Conservation (phyloP, 345 rosid genomes). For the thale cress (Arabidopsis thaliana) region DNA sequence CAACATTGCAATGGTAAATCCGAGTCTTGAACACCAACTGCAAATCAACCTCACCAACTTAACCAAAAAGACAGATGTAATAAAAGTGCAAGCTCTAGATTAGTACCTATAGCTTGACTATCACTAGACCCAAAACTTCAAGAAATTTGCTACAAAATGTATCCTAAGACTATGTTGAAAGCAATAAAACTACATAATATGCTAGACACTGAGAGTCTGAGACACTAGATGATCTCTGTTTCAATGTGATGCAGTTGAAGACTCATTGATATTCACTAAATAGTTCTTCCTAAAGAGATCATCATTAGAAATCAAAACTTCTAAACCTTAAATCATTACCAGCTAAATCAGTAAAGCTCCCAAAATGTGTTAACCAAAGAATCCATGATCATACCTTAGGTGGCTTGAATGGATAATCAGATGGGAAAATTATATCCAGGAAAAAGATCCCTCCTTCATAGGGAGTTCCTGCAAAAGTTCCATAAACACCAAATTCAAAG, state of each 20-base stretch:
- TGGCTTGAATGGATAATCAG: slow-evolving; percentile 91
- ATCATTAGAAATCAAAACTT: slow-evolving; percentile 1
- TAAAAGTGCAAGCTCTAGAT: not conserved
- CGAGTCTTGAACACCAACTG: slow-evolving; percentile 89
- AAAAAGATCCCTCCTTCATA: slow-evolving; percentile 90
- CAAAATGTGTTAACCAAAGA: not conserved
- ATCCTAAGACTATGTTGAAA: not conserved
- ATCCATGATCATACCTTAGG: slow-evolving; percentile 62
- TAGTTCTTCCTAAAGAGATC: slow-evolving; percentile 10
- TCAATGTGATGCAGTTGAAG: slow-evolving; percentile 8
- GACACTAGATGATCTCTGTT: not conserved
- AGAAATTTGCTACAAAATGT: slow-evolving; percentile 5
- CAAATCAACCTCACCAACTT: slow-evolving; percentile 35
- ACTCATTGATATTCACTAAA: not conserved
- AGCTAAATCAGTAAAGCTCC: slow-evolving; percentile 10
- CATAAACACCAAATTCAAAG: not conserved
- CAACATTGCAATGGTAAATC: slow-evolving; percentile 91
- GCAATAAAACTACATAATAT: not conserved
- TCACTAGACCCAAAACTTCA: not conserved
- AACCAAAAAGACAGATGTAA: slow-evolving; percentile 28
- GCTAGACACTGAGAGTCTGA: not conserved
- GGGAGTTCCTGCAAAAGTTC: slow-evolving; percentile 67
- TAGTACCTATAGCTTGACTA: not conserved
- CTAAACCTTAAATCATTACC: slow-evolving; percentile 2
- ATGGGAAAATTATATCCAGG: slow-evolving; percentile 73